Evolutionary conservation across 176 grass and related monocot species (phyloP), one percentile per base, ranked within the genome.

Genomic region (Paspalum notatum): DNA sequence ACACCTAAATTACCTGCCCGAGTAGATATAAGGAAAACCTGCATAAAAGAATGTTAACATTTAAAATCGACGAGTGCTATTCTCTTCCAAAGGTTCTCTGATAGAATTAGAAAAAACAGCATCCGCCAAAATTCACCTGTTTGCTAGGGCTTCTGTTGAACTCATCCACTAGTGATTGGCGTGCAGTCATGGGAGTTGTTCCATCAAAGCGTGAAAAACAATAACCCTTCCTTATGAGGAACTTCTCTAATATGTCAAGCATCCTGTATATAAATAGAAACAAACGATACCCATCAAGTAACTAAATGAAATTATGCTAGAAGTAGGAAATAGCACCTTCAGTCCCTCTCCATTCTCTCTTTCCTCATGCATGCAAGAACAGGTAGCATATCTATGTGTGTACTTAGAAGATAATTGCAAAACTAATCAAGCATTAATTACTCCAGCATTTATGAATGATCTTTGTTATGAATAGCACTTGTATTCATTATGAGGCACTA

Each of bases 11-110:
- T 92, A 60, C 95, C 95, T 22, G 95, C 95, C 64, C 95, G 80
- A 18, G 95, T 98, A 80, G 95, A 98, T 82, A 98, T 98, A 79
- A 98, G 90, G 76, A 98, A 98, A 76, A 98, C 90, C 95, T 97
- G 85, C 64, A 45, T 78, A 73, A 82, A 88, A 71, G 17, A 74
- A 27, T 45, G 81, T 74, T 61, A 37, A 50, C 51, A 59, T 11
- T 63, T 79, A 54, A 54, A 76, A 45, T 70, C 10, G 11, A 72
- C 7, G 1, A 32, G 32, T 32, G 32, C 1, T 65, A 56, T 38
- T 25, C 24, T 37, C 47, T 67, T 56, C 72, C 26, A 58, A 84
- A 68, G 58, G 61, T 80, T 60, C n/a, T 80, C 22, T 32, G 55
- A 57, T 56, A 74, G 45, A 72, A 24, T 18, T 69, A 75, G 15